Base-by-base conservation (phyloP, 768 basidiomycete genomes). In the Lyophyllum decastes region DNA sequence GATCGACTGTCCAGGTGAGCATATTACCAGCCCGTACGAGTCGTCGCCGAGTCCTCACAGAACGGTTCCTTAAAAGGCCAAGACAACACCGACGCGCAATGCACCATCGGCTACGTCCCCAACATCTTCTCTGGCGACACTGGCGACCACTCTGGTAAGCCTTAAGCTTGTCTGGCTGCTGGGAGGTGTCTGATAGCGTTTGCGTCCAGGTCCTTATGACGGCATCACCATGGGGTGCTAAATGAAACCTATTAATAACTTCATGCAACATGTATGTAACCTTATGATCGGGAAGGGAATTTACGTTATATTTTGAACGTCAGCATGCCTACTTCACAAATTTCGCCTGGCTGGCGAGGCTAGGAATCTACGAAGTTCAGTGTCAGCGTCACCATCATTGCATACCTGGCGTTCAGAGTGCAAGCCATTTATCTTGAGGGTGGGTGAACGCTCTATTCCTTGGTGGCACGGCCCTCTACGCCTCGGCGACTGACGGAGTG, bases 81-180 rank as follows among this genome's bases (percentile, higher is more conserved):
- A 61, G 65, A 66, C 24, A 64, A 66, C 41, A 61, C 59, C 11
- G 53, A 63, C 35, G 33, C 58, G 19, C 55, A 66, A 40, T 66
- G 65, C 49, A 58, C 55, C 6, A 57, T 64, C 25, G 62, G 61
- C 22, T 63, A 64, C 40, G 63, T 66, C 5, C 63, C 61, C 8
- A 62, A 64, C 46, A 54, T 66, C 25, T 58, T 61, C 9, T 2
- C 41, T 14, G 63, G 63, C n/a, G 54, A 59, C 41, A 27, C 54
- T 41, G 49, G 58, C 35, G 64, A 62, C 33, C 64, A 65, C 21
- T n/a, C 35, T 4, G 64, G 63, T 64, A 51, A 35, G 52, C 8
- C 41, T 17, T 38, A 12, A 10, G 16, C 7, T 44, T 21, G 6
- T 43, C 11, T 21, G 41, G 11, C n/a, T 43, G 19, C 7, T 9